Conservation (phyloP, 192 early-diverging fungal species). For the Haplosporangium gracile region DNA sequence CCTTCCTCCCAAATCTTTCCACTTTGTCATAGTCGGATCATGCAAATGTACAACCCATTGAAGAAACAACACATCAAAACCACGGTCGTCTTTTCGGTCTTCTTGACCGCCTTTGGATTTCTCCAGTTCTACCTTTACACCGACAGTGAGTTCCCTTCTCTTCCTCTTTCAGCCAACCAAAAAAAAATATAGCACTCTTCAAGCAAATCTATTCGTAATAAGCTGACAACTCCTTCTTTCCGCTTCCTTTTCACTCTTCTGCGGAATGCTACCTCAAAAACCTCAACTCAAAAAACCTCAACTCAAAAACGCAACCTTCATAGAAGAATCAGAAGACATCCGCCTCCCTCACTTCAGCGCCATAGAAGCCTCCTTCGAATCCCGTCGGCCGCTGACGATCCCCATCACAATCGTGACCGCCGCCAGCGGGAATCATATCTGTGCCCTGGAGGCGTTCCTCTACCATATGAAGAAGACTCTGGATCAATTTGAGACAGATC, state of each 20-base stretch:
- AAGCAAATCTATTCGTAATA: too few species aligned
- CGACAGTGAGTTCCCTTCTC: background rate
- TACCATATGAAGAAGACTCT: slow-evolving; percentile 48
- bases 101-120: slow-evolving; percentile 9
- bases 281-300: background rate
- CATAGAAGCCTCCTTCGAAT: slow-evolving; percentile 21
- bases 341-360: slow-evolving; percentile 17
- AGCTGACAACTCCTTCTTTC: background rate
- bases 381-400: slow-evolving; percentile 4
- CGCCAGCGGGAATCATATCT: slow-evolving; percentile 62
- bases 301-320: background rate
- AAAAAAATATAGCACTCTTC: too few species aligned
- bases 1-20: background rate
- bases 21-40: background rate
- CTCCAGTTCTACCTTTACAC: slow-evolving; percentile 27
- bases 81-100: background rate
- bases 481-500: slow-evolving; percentile 15
- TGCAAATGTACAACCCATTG: slow-evolving; percentile 3
- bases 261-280: background rate
- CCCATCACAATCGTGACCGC: slow-evolving; percentile 65
- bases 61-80: background rate
- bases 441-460: slow-evolving; percentile 62
- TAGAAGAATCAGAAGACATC: background rate
- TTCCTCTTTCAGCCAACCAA: background rate
- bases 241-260: background rate